Conservation (phyloP, 2,329 filamentous ascomycete genomes). For the Phaeophleospora eucalypticola region DNA sequence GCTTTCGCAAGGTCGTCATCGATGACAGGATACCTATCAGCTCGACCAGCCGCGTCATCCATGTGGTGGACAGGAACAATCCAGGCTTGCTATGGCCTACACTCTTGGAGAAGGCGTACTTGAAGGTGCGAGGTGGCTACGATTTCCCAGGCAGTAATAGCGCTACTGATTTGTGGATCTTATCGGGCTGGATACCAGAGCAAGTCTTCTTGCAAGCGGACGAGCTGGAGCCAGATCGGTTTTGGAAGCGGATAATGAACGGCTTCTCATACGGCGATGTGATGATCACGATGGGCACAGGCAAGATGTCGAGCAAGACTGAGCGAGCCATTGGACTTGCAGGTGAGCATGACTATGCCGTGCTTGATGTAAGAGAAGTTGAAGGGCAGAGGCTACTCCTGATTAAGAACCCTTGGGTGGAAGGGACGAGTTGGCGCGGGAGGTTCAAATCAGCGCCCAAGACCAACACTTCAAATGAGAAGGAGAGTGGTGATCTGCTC, state of each 20-base stretch:
- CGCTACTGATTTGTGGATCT: conserved; percentile 84
- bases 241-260: conserved; percentile 73
- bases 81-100: conserved; percentile 85
- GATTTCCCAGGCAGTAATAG: conserved; percentile 98
- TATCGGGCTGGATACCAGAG: conserved; percentile 96
- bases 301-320: conserved; percentile 70
- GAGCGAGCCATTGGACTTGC: conserved; percentile 78
- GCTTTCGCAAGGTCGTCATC: conserved; percentile 78
- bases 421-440: conserved; percentile 71
- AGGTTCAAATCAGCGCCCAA: conserved; percentile 28
- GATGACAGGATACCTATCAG: conserved; percentile 84
- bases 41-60: conserved; percentile 68
- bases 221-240: conserved; percentile 67
- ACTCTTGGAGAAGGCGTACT: conserved; percentile 89
- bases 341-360: conserved; percentile 89
- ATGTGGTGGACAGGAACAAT: conserved; percentile 82
- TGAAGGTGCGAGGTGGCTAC: conserved; percentile 92
- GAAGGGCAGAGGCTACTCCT: conserved; percentile 64
- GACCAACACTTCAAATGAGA: conserved; percentile 2
- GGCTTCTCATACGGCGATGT: conserved; percentile 76
- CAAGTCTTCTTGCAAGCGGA: conserved; percentile 88
- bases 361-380: conserved; percentile 70
- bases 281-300: conserved; percentile 85
- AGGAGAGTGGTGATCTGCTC: conserved; percentile 10
- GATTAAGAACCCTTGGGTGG: conserved; percentile 94